phyloP scores from a whole-genome alignment of 2,329 filamentous ascomycete species.

The Tolypocladium endophyticum region DNA sequence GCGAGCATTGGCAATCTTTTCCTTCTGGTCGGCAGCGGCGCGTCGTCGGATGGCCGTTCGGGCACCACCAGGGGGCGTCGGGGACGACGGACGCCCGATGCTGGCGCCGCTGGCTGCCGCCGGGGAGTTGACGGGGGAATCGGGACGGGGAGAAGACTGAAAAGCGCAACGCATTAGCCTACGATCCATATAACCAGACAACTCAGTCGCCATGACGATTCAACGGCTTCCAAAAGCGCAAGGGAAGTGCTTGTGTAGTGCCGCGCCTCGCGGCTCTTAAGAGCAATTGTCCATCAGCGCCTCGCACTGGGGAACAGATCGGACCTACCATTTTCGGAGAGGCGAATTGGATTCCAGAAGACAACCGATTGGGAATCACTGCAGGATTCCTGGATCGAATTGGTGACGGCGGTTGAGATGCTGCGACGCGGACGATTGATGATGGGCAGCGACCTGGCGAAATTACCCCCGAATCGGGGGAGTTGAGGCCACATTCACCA shows the following conservation, averaged over 20 bases:
- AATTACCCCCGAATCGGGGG: slow-evolving; percentile 15
- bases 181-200: too few relatives aligned
- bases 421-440: slow-evolving; percentile 3
- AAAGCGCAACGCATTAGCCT: neutral
- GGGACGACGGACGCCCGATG: slow-evolving; percentile 71
- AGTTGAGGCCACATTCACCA: slow-evolving; percentile 35
- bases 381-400: slow-evolving; percentile 21
- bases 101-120: slow-evolving; percentile 56
- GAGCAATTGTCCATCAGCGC: neutral
- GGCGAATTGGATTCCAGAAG: slow-evolving; percentile 7
- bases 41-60: slow-evolving; percentile 92
- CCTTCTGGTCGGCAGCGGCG: slow-evolving; percentile 93
- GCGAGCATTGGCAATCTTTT: slow-evolving; percentile 88
- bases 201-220: neutral
- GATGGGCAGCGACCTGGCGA: slow-evolving; percentile 13
- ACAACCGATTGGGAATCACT: slow-evolving; percentile 18
- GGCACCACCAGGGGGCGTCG: slow-evolving; percentile 82
- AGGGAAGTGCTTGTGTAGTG: neutral
- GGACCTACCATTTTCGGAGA: slow-evolving; percentile 21
- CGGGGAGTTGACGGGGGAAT: slow-evolving; percentile 47
- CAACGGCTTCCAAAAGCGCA: neutral
- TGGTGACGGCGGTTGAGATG: slow-evolving; percentile 12
- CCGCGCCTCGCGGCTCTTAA: neutral
- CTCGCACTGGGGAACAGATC: neutral
- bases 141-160: slow-evolving; percentile 48